A percentile compares a stretch with the other conserved stretches of the same genome.
Evolutionary conservation across 2,329 filamentous ascomycete genomes (phyloP).

Genomic region (Sclerotinia minor): DNA sequence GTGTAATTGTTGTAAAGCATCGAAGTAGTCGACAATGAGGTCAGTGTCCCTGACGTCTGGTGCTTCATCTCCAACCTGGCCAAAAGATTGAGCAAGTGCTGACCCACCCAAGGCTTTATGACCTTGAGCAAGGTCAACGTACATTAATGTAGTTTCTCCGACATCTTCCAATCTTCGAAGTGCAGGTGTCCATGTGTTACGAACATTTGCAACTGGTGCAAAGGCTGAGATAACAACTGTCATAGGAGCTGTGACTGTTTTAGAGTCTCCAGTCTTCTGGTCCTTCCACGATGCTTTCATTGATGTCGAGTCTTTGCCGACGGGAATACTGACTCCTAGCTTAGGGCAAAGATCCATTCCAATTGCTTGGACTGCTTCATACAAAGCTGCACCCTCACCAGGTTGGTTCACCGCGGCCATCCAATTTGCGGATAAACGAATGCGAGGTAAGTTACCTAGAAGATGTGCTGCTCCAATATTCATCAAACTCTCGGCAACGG

Average conservation of each 20-base stretch:
- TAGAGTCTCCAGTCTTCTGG: constrained; percentile 61
- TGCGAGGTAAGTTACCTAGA: constrained; percentile 58
- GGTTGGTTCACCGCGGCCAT: constrained; percentile 96
- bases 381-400: constrained; percentile 88
- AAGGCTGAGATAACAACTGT: constrained; percentile 92
- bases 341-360: constrained; percentile 89
- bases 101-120: constrained; percentile 85
- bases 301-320: constrained; percentile 96
- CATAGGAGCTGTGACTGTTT: constrained; percentile 88
- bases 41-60: constrained; percentile 84
- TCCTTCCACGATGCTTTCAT: constrained; percentile 98
- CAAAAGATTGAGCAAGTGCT: constrained; percentile 84
- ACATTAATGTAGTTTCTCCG: constrained; percentile 84
- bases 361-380: constrained; percentile 90
- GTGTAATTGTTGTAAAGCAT: constrained; percentile 71
- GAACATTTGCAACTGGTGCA: constrained; percentile 76
- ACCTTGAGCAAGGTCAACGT: constrained; percentile 83
- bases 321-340: constrained; percentile 89
- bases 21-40: constrained; percentile 84
- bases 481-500: constrained; percentile 88
- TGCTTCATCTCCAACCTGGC: constrained; percentile 78
- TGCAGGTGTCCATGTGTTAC: constrained; percentile 91
- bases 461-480: constrained; percentile 83
- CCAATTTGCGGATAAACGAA: constrained; percentile 95
- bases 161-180: constrained; percentile 81